phyloP scores from a whole-genome alignment of 2,329 filamentous ascomycete genomes.

The Neonectria ditissima region DNA sequence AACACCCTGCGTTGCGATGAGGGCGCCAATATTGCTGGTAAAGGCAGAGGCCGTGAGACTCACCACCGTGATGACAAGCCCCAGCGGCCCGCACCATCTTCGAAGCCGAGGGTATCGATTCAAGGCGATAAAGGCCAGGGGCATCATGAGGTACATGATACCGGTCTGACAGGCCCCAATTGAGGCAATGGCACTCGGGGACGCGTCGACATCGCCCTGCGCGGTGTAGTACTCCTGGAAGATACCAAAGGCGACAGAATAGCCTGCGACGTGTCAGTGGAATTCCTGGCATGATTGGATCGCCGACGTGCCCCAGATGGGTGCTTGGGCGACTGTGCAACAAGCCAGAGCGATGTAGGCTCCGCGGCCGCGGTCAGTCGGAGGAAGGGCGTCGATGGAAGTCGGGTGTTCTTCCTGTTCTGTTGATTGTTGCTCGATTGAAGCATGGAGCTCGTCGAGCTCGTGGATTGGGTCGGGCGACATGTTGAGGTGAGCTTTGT shows the following conservation, averaged over 20 bases:
- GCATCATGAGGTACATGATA: constrained; percentile 65
- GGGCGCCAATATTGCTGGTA: constrained; percentile 59
- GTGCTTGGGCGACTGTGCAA: constrained; percentile 48
- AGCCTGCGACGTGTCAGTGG: constrained; percentile 36
- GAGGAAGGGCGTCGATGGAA: constrained; percentile 40
- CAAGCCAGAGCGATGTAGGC: constrained; percentile 48
- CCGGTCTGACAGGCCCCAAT: constrained; percentile 49
- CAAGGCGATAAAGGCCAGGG: constrained; percentile 60
- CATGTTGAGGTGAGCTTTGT: constrained; percentile 18
- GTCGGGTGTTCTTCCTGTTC: neutral
- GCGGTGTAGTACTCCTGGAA: constrained; percentile 75
- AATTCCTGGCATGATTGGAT: neutral
- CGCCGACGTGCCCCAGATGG: constrained; percentile 48
- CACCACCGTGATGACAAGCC: constrained; percentile 60
- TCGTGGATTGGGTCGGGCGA: constrained; percentile 27
- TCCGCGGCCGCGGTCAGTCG: constrained; percentile 45
- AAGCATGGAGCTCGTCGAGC: constrained; percentile 22
- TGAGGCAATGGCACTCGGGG: constrained; percentile 41
- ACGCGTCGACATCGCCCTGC: constrained; percentile 66
- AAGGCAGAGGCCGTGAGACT: constrained; percentile 64
- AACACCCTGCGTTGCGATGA: constrained; percentile 70
- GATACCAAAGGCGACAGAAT: constrained; percentile 67
- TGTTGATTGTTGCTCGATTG: neutral
- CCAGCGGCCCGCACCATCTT: constrained; percentile 55
- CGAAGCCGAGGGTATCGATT: constrained; percentile 54